Conservation (phyloP, 192 early-diverging fungal species). For the Mortierella antarctica region DNA sequence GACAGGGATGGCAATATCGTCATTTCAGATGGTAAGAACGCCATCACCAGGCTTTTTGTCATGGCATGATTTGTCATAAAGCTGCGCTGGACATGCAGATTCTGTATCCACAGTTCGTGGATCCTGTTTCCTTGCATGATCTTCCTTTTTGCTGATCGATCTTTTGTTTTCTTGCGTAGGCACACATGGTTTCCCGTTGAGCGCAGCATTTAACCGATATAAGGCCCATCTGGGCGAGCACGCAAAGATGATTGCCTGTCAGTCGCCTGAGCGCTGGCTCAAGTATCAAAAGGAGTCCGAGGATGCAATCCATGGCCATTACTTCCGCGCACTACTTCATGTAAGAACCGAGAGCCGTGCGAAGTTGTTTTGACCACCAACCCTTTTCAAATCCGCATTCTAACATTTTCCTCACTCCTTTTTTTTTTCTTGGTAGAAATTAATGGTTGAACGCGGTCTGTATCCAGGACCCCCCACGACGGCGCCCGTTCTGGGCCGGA, state of each 20-base stretch:
- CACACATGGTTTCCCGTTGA: constrained; percentile 57
- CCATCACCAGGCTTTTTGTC: background rate
- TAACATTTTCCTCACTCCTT: background rate
- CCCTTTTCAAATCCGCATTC: too few relatives aligned
- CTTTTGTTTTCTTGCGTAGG: background rate
- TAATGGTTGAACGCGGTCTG: constrained; percentile 68
- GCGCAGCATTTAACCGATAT: constrained; percentile 24
- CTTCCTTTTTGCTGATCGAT: background rate
- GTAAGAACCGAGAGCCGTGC: constrained; percentile 14
- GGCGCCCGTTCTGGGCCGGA: constrained; percentile 69
- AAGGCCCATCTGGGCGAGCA: constrained; percentile 64
- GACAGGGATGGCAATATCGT: constrained; percentile 40
- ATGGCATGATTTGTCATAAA: background rate
- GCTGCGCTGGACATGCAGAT: background rate
- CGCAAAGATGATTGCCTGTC: constrained; percentile 80
- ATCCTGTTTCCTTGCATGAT: background rate
- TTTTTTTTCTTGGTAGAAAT: constrained; percentile 47
- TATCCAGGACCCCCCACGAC: constrained; percentile 45
- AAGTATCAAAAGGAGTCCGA: constrained; percentile 60
- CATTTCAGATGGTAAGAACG: constrained; percentile 27
- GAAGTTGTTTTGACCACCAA: background rate
- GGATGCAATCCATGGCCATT: constrained; percentile 74
- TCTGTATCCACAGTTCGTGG: background rate
- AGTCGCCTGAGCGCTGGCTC: constrained; percentile 84
- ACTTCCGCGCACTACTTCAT: constrained; percentile 81